Conservation (phyloP, 495 filamentous ascomycete species). For the Penicillium ucsense region DNA sequence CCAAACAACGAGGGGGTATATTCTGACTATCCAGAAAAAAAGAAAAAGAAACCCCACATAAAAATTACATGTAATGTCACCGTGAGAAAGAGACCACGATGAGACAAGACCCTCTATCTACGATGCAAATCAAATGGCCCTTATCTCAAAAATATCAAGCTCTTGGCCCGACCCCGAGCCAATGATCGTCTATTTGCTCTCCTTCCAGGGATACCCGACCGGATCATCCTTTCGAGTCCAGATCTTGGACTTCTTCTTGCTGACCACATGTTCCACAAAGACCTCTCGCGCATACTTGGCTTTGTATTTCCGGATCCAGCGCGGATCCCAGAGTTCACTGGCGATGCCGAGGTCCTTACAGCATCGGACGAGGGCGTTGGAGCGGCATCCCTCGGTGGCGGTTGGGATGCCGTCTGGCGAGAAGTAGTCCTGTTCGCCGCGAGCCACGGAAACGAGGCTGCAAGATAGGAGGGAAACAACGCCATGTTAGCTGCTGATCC, state of each 20-base stretch:
- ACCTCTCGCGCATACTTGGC: slow-evolving; percentile 62
- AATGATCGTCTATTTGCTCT: slow-evolving; percentile 27
- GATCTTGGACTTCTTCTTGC: slow-evolving; percentile 81
- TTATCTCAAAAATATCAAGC: no score
- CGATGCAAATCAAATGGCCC: no score
- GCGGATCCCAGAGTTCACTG: slow-evolving; percentile 92
- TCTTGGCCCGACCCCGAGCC: no score
- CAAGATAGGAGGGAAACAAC: not conserved
- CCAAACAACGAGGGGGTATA: no score
- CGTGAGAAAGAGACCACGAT: no score
- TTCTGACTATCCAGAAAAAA: no score
- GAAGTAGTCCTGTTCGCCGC: slow-evolving; percentile 95
- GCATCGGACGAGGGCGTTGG: slow-evolving; percentile 90
- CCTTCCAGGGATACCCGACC: slow-evolving; percentile 72
- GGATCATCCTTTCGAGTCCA: slow-evolving; percentile 79
- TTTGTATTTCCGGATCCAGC: slow-evolving; percentile 71
- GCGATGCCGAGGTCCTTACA: slow-evolving; percentile 97
- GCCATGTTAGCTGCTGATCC: slow-evolving; percentile 1
- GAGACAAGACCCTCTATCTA: no score
- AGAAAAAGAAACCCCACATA: no score
- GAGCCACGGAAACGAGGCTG: slow-evolving; percentile 83
- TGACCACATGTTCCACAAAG: slow-evolving; percentile 71
- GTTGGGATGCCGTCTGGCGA: slow-evolving; percentile 88
- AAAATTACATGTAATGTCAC: no score
- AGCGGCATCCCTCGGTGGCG: slow-evolving; percentile 93